Evolutionary conservation across 345 rosid species (phyloP).

Genomic region (Physaria fendleri): DNA sequence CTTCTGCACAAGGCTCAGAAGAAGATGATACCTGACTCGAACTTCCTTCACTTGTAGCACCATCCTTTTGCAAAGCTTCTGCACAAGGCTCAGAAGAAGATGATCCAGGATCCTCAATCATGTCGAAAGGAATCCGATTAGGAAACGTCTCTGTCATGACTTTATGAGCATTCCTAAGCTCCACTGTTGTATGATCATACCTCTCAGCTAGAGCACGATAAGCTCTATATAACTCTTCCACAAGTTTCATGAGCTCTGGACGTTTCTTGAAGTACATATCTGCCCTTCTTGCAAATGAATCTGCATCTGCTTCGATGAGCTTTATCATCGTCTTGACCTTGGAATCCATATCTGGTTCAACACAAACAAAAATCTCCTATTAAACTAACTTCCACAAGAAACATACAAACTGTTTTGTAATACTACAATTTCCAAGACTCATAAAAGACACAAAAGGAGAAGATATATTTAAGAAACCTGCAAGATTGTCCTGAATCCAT

Average conservation of each 20-base stretch:
- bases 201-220: constrained; percentile 98
- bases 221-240: constrained; percentile 97
- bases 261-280: constrained; percentile 99
- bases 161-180: constrained; percentile 80
- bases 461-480: constrained; percentile 36
- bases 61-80: constrained; percentile 23
- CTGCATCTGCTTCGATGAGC: constrained; percentile 97
- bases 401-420: neutral
- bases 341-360: constrained; percentile 71
- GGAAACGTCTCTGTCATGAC: constrained; percentile 89
- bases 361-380: neutral
- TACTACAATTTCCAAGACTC: neutral
- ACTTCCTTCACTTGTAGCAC: constrained; percentile 39
- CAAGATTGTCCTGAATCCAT: constrained; percentile 99
- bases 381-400: neutral
- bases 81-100: constrained; percentile 42
- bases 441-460: neutral
- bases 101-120: constrained; percentile 54
- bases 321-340: constrained; percentile 96
- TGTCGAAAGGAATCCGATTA: constrained; percentile 57
- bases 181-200: constrained; percentile 88
- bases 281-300: constrained; percentile 97
- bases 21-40: constrained; percentile 56
- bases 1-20: constrained; percentile 23
- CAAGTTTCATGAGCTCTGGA: constrained; percentile 95